Base-by-base conservation (phyloP, 148 eudicot species). In the Chenopodium album region DNA sequence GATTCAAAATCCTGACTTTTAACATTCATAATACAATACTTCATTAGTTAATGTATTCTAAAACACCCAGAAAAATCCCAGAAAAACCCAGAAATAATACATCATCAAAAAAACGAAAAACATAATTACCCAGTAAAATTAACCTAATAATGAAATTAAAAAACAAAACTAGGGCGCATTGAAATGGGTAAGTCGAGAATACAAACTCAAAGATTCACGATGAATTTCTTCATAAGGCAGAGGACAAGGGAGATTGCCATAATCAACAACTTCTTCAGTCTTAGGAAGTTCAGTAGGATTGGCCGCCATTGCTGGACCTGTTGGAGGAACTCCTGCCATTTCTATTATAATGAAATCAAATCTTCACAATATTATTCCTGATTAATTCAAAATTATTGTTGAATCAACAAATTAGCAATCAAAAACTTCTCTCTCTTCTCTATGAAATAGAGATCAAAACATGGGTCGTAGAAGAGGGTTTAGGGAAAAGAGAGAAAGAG, bases 121-220 rank as follows among this genome's bases (percentile, higher is more conserved):
- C 63, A 28, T 32, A 46, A 17, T n/a, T 67, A 71, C 9, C 1
- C 44, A 59, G 9, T 13, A 26, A 10, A 41, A 70, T 41, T n/a
- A 59, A 60, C 22, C 9, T 67, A 78, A 56, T 26, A 80, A 31
- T 5, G 44, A 28, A 32, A 3, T 22, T 28, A 22, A 29, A 44
- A 4, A 32, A 11, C n/a, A 19, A 65, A 20, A 20, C 0, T 26
- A 37, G 65, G 52, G 64, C 23, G 1, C 22, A 56, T 10, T 52
- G 17, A 56, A 56, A 13, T 17, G 22, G 62, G 62, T 12, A 47
- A 7, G 76, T 16, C 32, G 17, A 75, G 69, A 52, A 71, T 71
- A 92, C 88, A 84, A 80, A 95, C 98, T 95, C 75, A 95, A 72
- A 78, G 98, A 94, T 86, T 95, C 98, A 54, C 98, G 96, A 59